Base-by-base conservation (phyloP, 2,329 filamentous ascomycete species). In the Dactylonectria estremocensis region DNA sequence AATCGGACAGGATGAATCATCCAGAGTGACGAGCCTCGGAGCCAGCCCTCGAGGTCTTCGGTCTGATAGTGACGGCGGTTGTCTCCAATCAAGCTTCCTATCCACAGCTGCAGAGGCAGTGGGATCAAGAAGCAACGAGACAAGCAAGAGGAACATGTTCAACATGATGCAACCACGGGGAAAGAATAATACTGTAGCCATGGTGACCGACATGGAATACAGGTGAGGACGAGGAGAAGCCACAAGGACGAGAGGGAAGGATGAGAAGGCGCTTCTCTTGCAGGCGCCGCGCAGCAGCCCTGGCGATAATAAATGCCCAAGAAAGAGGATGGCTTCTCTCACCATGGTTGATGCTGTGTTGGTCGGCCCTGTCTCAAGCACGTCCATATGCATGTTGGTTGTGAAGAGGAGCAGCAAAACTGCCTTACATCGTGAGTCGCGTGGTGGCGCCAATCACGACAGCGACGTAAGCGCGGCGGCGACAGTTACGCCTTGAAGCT, bases 391-490 rank as follows among this genome's bases (percentile, higher is more conserved):
- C 64, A 45, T 70, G 74, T 76, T 76, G 74, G 74, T 69, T 61
- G 53, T 67, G 54, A 69, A 67, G 52, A 66, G 57, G 53, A 73
- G 52, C 64, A 69, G 43, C 53, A 57, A 67, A 67, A 69, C 69
- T 66, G 70, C 68, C 70, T 70, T 62, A 61, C 56, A 65, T 56
- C 54, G 62, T 52, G 61, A 58, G 74, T 74, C 73, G 74, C 70
- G 62, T 67, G 71, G 59, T 45, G 60, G 68, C 48, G 55, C 74
- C 74, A 76, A 76, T 76, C 69, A 76, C 7, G 53, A 59, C 62
- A 48, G 10, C 49, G 68, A 72, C 58, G 63, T 76, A 76, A 68
- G 73, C 74, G 74, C 74, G 74, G 68, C 50, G 57, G 74, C 71
- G 72, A 74, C 68, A 71, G 68, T 59, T 66, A 64, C 58, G 54